Base-by-base conservation (phyloP, 257 asterid genomes). In the Solanum lycopersicoides region DNA sequence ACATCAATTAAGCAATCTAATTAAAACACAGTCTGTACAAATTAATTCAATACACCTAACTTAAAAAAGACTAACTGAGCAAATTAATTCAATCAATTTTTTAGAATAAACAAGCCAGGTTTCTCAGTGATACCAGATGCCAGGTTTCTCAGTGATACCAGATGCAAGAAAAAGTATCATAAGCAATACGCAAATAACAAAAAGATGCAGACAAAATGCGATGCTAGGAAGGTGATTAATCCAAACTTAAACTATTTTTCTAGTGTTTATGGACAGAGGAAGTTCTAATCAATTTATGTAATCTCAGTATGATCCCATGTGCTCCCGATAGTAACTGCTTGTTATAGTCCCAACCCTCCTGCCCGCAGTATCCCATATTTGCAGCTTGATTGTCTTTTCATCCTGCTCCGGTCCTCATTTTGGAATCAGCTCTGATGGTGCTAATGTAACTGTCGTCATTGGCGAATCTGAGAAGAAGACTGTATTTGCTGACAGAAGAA, bases 311-410 rank as follows among this genome's bases (percentile, higher is more conserved):
- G 84, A 96, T 96, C 89, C 98, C 99, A 84, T 96, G 99, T 88
- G 98, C 98, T 90, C 99, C 73, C 98, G 96, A 89, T 96, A 94
- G 87, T 95, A 96, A 90, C 99, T 96, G 98, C 99, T 96, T 53
- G 98, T 95, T 93, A 96, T 96, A 68, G 98, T 96, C 91, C 99
- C 89, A 95, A 96, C 63, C 98, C 90, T 95, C 99, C 93, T 96
- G 87, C 99, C 99, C 42, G 96, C 99, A 60, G 99, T 96, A 90
- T 94, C 99, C 98, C 98, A 96, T 89, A 97, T 95, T 88, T 97
- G 97, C 86, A 97, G 94, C 93, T 95, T 95, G 93, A 92, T 92
- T 44, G 98, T 97, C 95, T 97, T 97, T 75, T 97, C 98, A 86
- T 97, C 98, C 85, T 90, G 93, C 94, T 97, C 99, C 71, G 1